These are phyloP conservation scores for Ophiostoma piceae DNA, from an alignment of 2,329 filamentous ascomycete species.

Conservation along the genomic window DNA sequence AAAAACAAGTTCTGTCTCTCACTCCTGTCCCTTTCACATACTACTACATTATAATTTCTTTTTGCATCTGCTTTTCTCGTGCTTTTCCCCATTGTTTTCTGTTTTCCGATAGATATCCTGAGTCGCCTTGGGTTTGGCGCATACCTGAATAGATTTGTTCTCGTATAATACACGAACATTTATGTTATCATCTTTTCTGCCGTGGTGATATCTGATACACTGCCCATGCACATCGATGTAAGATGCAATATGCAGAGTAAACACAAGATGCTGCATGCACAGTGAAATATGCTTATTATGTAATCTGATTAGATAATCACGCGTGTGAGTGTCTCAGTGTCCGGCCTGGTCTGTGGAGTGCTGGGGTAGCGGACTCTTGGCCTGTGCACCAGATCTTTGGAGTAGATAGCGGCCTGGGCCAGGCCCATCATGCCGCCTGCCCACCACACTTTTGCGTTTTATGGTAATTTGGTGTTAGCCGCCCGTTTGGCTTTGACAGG, in stretches of 20 bases:
- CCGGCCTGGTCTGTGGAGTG: neutral
- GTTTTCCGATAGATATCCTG: neutral
- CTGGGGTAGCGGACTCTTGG: neutral
- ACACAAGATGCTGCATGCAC: neutral
- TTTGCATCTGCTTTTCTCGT: neutral
- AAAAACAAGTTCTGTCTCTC: neutral
- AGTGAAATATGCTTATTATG: neutral
- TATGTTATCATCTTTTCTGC: neutral
- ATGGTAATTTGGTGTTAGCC: neutral
- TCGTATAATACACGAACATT: neutral
- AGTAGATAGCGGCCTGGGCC: neutral
- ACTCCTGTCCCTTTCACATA: neutral
- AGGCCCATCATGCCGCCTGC: neutral
- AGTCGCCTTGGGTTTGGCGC: conserved; percentile 3
- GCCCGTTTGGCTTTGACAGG: neutral
- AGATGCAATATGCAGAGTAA: neutral
- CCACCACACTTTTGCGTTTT: neutral
- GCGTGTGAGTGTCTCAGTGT: neutral
- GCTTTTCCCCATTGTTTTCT: neutral
- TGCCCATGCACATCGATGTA: neutral
- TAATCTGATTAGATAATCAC: neutral
- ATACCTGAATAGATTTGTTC: neutral
- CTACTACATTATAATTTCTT: neutral
- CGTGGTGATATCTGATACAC: neutral
- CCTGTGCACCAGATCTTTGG: conserved; percentile 1